A percentile compares a stretch with the other conserved stretches of the same genome.
Conservation (phyloP, 768 basidiomycete genomes). For the Dendrothele bispora region DNA sequence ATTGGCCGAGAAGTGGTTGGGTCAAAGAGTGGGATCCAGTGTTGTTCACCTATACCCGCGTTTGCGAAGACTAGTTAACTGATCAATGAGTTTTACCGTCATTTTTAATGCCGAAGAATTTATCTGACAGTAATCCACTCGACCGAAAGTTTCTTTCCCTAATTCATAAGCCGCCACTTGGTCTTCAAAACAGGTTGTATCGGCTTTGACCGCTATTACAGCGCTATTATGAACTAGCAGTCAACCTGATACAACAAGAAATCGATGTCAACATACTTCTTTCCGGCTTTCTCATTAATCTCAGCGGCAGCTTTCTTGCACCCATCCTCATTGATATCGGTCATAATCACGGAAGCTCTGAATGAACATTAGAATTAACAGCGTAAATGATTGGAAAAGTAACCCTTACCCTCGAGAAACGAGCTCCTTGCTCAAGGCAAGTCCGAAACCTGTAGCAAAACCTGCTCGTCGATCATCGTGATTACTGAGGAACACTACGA, state of each 20-base stretch:
- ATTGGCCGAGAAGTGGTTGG: conserved; percentile 12
- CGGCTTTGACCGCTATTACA: conserved; percentile 13
- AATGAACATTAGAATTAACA: no score
- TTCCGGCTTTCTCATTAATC: conserved; percentile 15
- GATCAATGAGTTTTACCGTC: no score
- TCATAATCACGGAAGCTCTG: conserved; percentile 16
- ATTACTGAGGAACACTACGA: background rate
- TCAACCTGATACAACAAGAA: background rate
- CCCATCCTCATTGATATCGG: conserved; percentile 13
- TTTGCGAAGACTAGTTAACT: conserved; percentile 16
- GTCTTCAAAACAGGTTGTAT: conserved; percentile 18
- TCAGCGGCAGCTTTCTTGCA: conserved; percentile 14
- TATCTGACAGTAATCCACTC: conserved; percentile 19
- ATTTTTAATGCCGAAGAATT: no score
- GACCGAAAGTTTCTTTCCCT: conserved; percentile 11
- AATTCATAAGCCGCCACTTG: conserved; percentile 15
- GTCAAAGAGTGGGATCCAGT: conserved; percentile 19
- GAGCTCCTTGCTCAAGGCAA: conserved; percentile 11
- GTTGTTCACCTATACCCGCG: conserved; percentile 18
- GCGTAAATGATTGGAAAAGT: background rate
- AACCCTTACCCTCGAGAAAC: conserved; percentile 16
- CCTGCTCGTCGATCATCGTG: background rate
- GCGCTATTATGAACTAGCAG: conserved; percentile 4
- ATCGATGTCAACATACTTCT: conserved; percentile 13
- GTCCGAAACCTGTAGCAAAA: conserved; percentile 12